Evolutionary conservation across 129 eudicot species (phyloP).

Genomic region (Tanacetum coccineum): DNA sequence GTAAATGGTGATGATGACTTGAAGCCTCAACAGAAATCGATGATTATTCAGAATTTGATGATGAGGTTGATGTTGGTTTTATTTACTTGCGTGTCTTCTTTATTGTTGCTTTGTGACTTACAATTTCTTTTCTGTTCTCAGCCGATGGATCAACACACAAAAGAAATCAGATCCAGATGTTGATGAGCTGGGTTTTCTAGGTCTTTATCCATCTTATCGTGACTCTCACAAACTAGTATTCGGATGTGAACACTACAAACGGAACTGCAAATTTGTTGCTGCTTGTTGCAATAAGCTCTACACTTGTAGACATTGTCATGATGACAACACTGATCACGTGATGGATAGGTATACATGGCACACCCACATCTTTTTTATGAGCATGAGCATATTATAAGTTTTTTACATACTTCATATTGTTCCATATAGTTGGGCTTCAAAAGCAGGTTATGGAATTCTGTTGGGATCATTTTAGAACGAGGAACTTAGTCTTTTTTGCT

Average conservation of each 20-base stretch:
- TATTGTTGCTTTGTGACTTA: slow-evolving; percentile 10
- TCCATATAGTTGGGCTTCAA: slow-evolving; percentile 47
- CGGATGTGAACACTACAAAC: slow-evolving; percentile 88
- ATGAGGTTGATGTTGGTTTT: slow-evolving; percentile 47
- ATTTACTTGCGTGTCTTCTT: neutral
- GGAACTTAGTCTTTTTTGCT: slow-evolving; percentile 63
- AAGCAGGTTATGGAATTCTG: slow-evolving; percentile 48
- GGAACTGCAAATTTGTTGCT: slow-evolving; percentile 84
- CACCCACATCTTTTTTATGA: neutral
- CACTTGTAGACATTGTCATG: slow-evolving; percentile 91
- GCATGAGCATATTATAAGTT: neutral
- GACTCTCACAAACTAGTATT: slow-evolving; percentile 52
- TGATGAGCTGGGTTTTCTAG: slow-evolving; percentile 46
- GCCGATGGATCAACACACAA: slow-evolving; percentile 72
- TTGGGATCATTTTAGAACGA: slow-evolving; percentile 80
- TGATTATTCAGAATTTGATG: slow-evolving; percentile 62
- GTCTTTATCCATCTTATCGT: slow-evolving; percentile 65
- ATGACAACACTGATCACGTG: slow-evolving; percentile 63
- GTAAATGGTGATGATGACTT: slow-evolving; percentile 60
- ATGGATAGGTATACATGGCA: slow-evolving; percentile 64
- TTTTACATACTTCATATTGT: too few species aligned
- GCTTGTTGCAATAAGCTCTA: slow-evolving; percentile 78
- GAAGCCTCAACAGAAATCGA: slow-evolving; percentile 55
- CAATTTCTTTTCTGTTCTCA: slow-evolving; percentile 25
- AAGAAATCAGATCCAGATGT: slow-evolving; percentile 35